phyloP scores from a whole-genome alignment of 345 rosid genomes.

The Brassica cretica region DNA sequence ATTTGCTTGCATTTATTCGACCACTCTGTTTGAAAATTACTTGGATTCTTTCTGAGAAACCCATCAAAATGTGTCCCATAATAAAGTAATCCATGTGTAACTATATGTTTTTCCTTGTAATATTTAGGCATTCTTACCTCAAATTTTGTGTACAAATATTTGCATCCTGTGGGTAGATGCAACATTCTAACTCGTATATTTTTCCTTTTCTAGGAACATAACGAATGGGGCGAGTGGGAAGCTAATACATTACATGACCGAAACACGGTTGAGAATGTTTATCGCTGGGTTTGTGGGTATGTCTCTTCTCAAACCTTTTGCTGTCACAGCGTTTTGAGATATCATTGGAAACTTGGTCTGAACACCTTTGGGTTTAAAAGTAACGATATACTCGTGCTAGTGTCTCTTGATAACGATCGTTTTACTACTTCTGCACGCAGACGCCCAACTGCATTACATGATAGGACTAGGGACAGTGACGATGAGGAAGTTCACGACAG shows the following conservation, averaged over 20 bases:
- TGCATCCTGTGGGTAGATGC: conserved; percentile 22
- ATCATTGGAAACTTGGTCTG: conserved; percentile 1
- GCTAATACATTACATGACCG: conserved; percentile 71
- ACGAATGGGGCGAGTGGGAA: conserved; percentile 89
- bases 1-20: background rate
- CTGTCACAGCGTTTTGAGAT: conserved; percentile 8
- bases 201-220: conserved; percentile 54
- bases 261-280: conserved; percentile 83
- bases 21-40: conserved; percentile 12
- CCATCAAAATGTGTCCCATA: conserved; percentile 2
- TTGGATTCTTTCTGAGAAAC: conserved; percentile 1
- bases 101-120: background rate
- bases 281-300: conserved; percentile 96
- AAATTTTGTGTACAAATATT: background rate
- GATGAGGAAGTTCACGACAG: conserved; percentile 91
- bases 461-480: conserved; percentile 92
- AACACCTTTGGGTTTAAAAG: background rate
- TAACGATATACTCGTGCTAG: background rate
- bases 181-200: background rate
- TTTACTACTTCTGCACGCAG: conserved; percentile 45
- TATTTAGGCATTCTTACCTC: background rate
- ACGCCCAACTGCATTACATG: conserved; percentile 95
- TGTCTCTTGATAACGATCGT: conserved; percentile 2
- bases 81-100: background rate
- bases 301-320: conserved; percentile 21